Base-by-base conservation (phyloP, 2,329 filamentous ascomycete species). In the Acrodontium crateriforme region DNA sequence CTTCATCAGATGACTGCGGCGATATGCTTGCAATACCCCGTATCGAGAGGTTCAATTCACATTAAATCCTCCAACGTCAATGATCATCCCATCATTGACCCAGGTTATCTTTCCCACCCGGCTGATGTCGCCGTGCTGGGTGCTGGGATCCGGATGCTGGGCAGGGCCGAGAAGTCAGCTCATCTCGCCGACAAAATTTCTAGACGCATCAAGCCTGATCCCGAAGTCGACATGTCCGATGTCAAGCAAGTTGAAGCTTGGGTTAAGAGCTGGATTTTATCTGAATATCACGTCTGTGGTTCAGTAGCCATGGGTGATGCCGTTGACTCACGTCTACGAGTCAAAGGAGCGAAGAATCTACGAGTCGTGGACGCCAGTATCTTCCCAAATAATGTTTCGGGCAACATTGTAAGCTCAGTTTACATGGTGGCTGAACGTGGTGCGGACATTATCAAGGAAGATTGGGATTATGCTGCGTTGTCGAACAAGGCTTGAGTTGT, bases 81-180 rank as follows among this genome's bases (percentile, higher is more conserved):
- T 27, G 32, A 39, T 18, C 38, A 41, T 21, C 44, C 45, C 5
- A 25, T 31, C 13, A 34, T 50, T 30, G 38, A 49, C 26, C 43
- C 43, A 4, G 37, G 37, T 14, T 49, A 39, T 34, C 31, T 47
- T 26, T 54, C 46, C 15, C 57, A 62, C 16, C 65, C 67, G 9
- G 49, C 63, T 3, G 63, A 67, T 36, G 58, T 75, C 26, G 35
- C 37, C 16, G 38, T 45, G 12, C 39, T 46, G 25, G 46, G 45
- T 14, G 44, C 45, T 6, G 45, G 50, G 7, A 28, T 54, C 10
- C 39, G 45, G 15, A 46, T 68, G 25, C 32, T 59, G 5, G 50
- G 60, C 1, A 46, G 54, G 12, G 60, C 69, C 47, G 52, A 54
- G 4, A 42, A 57, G 9, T 56, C 55, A 8, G 44, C 55, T 1